Percentiles rank a stretch among this genome's conserved stretches.
Conservation (phyloP, 1,284 basidiomycete genomes). For the Trametes versicolor region DNA sequence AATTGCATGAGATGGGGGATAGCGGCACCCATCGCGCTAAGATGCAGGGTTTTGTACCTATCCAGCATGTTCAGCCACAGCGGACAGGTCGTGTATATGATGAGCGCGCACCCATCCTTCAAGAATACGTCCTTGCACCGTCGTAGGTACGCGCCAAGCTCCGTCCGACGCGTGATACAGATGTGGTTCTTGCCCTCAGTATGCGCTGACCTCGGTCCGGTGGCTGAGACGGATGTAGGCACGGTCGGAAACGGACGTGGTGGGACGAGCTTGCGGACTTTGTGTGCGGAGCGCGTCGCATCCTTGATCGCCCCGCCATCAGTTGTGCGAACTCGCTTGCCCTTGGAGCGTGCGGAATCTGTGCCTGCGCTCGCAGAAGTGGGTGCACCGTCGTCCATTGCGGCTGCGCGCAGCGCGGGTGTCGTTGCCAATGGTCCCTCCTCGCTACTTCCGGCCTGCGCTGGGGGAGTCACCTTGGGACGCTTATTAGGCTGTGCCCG, state of each 20-base stretch:
- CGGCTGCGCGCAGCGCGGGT: background rate
- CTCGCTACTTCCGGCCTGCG: background rate
- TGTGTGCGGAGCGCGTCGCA: slow-evolving; percentile 35
- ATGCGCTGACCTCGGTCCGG: slow-evolving; percentile 81
- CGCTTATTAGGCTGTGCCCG: slow-evolving; percentile 21
- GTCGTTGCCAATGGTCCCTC: background rate
- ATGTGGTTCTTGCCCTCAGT: slow-evolving; percentile 82
- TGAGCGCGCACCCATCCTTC: slow-evolving; percentile 74
- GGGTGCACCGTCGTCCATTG: background rate
- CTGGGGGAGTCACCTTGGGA: slow-evolving; percentile 7
- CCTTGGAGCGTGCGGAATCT: slow-evolving; percentile 3
- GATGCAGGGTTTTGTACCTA: slow-evolving; percentile 79
- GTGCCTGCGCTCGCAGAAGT: background rate
- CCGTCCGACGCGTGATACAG: slow-evolving; percentile 83
- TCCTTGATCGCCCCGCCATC: background rate
- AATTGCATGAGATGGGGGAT: slow-evolving; percentile 85
- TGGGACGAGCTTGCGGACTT: slow-evolving; percentile 73
- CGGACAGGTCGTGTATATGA: background rate
- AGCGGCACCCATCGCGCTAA: slow-evolving; percentile 88
- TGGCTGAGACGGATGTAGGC: slow-evolving; percentile 76
- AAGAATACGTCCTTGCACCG: slow-evolving; percentile 82
- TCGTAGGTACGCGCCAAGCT: slow-evolving; percentile 78
- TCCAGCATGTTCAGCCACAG: background rate
- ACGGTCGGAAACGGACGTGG: slow-evolving; percentile 81
- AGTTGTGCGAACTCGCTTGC: slow-evolving; percentile 15